phyloP scores from a whole-genome alignment of 2,329 filamentous ascomycete species.

The Ophiostoma ips region DNA sequence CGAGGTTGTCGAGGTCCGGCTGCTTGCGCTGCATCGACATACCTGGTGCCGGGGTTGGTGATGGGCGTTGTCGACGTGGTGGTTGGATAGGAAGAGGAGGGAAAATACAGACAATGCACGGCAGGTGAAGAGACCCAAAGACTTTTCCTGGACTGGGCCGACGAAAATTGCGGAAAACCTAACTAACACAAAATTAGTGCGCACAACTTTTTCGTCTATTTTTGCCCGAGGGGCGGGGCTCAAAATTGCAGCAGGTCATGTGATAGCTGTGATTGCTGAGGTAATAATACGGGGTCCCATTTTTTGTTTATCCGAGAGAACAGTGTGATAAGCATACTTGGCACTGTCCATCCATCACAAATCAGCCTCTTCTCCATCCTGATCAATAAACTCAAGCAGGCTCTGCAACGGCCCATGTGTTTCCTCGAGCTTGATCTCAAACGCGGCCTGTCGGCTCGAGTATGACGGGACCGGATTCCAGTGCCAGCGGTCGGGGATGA shows the following conservation, averaged over 20 bases:
- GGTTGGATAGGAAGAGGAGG: constrained; percentile 7
- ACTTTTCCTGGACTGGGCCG: constrained; percentile 6
- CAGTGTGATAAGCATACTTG: neutral
- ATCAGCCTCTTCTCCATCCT: neutral
- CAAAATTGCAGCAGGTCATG: constrained; percentile 2
- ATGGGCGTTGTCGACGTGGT: constrained; percentile 12
- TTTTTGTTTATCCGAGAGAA: neutral
- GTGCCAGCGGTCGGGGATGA: neutral
- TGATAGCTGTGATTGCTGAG: constrained; percentile 3
- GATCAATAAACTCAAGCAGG: neutral
- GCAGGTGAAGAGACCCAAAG: constrained; percentile 2
- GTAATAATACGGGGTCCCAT: neutral
- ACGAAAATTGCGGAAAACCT: constrained; percentile 10
- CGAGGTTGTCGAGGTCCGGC: neutral
- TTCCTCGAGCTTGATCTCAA: neutral
- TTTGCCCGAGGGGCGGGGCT: constrained; percentile 9
- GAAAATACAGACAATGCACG: constrained; percentile 3
- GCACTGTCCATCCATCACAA: neutral
- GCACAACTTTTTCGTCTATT: constrained; percentile 11
- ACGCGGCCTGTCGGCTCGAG: neutral
- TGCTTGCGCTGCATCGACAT: neutral
- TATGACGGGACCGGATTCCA: too few relatives aligned
- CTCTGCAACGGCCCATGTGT: neutral
- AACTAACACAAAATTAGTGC: constrained; percentile 13
- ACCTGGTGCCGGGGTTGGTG: constrained; percentile 12